These are phyloP conservation scores for Craterostigma plantagineum DNA, from an alignment of 257 asterid genomes.

Conservation along the genomic window DNA sequence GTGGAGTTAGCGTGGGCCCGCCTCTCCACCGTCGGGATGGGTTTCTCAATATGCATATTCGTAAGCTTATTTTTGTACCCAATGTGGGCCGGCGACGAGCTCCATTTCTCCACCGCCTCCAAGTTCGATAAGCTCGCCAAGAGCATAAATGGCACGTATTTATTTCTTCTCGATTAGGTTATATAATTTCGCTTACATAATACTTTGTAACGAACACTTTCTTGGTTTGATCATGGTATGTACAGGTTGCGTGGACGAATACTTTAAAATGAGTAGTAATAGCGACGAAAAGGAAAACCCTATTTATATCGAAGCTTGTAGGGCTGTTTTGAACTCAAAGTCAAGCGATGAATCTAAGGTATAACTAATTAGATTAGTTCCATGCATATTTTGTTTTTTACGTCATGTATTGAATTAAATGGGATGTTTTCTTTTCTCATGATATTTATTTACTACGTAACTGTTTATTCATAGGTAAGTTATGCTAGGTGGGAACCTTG, in stretches of 20 bases:
- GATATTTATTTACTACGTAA: neutral
- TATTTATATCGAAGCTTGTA: constrained; percentile 31
- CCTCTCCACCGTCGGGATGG: constrained; percentile 70
- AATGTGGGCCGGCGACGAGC: constrained; percentile 69
- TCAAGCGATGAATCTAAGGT: constrained; percentile 74
- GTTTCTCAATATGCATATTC: constrained; percentile 45
- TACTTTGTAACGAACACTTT: neutral
- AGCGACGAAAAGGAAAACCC: constrained; percentile 22
- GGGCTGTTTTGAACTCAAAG: constrained; percentile 51
- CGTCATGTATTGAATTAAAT: neutral
- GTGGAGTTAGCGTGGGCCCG: constrained; percentile 44
- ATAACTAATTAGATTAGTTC: no score
- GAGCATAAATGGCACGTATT: constrained; percentile 34
- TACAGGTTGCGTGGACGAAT: constrained; percentile 63
- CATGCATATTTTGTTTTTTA: no score
- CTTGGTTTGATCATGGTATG: neutral
- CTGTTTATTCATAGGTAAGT: constrained; percentile 30
- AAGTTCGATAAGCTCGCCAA: constrained; percentile 50
- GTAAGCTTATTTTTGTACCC: constrained; percentile 47
- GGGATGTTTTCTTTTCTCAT: neutral
- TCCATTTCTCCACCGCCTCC: constrained; percentile 49
- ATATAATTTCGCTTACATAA: no score
- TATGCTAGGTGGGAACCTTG: constrained; percentile 92
- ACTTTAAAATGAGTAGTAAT: constrained; percentile 24
- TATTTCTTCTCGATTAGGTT: neutral